phyloP scores from a whole-genome alignment of 2,329 filamentous ascomycete species.

The Ophiocordyceps camponoti-saundersi region DNA sequence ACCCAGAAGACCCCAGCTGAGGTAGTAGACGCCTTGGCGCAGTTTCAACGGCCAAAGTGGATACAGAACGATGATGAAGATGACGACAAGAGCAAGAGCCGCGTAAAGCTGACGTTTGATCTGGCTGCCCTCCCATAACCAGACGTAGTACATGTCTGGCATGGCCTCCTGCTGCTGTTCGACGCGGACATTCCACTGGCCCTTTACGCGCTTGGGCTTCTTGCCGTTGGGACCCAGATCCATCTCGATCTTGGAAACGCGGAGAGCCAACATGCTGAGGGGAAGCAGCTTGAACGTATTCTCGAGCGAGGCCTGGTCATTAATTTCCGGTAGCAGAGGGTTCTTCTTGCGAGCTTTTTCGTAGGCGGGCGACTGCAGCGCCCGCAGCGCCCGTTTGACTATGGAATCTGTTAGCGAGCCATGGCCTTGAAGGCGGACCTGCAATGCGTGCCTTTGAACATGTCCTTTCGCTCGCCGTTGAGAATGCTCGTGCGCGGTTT shows the following conservation, averaged over 20 bases:
- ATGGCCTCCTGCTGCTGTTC: conserved; percentile 85
- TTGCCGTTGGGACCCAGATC: conserved; percentile 48
- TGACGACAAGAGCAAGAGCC: conserved; percentile 59
- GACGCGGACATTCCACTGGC: conserved; percentile 87
- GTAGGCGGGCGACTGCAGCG: conserved; percentile 77
- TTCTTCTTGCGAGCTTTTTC: conserved; percentile 82
- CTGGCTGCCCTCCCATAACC: conserved; percentile 89
- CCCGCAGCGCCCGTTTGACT: conserved; percentile 94
- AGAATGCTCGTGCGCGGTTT: conserved; percentile 86
- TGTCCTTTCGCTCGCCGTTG: conserved; percentile 91
- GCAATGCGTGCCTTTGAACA: conserved; percentile 67
- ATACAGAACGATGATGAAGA: conserved; percentile 86
- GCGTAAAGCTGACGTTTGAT: conserved; percentile 90
- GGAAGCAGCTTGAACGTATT: conserved; percentile 91
- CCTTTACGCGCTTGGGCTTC: conserved; percentile 79
- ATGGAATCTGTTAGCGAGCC: conserved; percentile 1
- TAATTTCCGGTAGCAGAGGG: conserved; percentile 72
- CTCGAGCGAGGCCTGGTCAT: conserved; percentile 73
- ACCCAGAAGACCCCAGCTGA: conserved; percentile 84
- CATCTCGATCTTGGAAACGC: conserved; percentile 60
- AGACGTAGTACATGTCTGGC: conserved; percentile 87
- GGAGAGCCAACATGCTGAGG: conserved; percentile 81
- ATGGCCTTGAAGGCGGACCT: not conserved
- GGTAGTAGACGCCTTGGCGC: conserved; percentile 89
- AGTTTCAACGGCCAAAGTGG: conserved; percentile 88